Evolutionary conservation across 2,329 filamentous ascomycete species (phyloP), one percentile per base, ranked within the genome.

Genomic region (Xylaria digitata): DNA sequence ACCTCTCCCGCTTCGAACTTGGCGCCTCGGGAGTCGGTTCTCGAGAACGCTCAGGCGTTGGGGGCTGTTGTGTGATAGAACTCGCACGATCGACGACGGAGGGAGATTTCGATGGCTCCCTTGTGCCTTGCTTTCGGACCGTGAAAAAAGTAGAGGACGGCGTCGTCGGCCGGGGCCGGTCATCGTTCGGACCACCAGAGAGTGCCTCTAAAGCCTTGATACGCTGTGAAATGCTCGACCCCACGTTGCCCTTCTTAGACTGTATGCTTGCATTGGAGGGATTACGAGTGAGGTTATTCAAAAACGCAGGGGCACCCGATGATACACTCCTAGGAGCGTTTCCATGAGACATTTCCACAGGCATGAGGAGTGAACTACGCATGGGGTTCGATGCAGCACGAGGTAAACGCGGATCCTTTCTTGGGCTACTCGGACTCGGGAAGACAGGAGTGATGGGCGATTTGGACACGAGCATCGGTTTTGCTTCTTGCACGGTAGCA

Each of bases 151-250:
- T 76, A 48, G 83, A 78, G 9, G 79, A 78, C 19, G 82, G 75
- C 26, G 79, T 65, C 2, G 71, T 71, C 11, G 71, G 74, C 66
- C 68, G 74, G 68, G 71, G 74, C 61, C 75, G 69, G 69, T 56
- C 74, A 45, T 75, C 73, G 6, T 48, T 72, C 50, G 78, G 69
- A 75, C 77, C 75, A 76, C 84, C 80, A 66, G 90, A 85, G 71
- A 96, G 85, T 78, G 93, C 94, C 76, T 97, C 92, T 60, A 99
- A 83, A 6, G 94, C 94, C 79, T 97, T 96, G 78, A 98, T 98
- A 48, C 96, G 90, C 78, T 95, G 93, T 2, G 95, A 96, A 67
- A 99, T 97, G 72, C 93, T 94, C 8, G 92, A 94, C 7, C 93
- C 94, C 26, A 98, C 87, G 74, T 92, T 96, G 71, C 90, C 85